Evolutionary conservation across 768 basidiomycete genomes (phyloP), one percentile per base, ranked within the genome.

Genomic region (Russula sp.): DNA sequence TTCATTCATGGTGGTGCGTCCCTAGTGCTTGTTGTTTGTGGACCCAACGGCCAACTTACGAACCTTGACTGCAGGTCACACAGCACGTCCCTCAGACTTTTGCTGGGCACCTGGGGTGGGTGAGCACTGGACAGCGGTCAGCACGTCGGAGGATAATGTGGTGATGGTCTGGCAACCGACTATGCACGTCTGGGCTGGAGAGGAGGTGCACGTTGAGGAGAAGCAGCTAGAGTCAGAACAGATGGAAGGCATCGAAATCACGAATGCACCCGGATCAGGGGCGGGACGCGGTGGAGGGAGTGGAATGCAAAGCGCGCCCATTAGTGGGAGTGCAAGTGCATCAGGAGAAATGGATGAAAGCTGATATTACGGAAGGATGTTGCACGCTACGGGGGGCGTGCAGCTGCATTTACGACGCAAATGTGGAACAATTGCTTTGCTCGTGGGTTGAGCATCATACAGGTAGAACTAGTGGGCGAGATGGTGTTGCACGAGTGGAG

Each of bases 101-200:
- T 89, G 87, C 69, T 98, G 97, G 97, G 93, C 89, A n/a, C 89
- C 91, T 3, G 87, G 84, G 14, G 77, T 81, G 66, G 77, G 77
- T 20, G 92, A 95, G 69, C 85, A 85, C 65, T 96, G 93, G 93
- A 93, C 88, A 7, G 79, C 87, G 0, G 79, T 86, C 6, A 93
- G 84, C 65, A 83, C 89, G n/a, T 96, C 95, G 0, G 96, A 98
- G 72, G 96, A 99, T 72, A 99, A 99, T 66, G 85, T 98, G 25
- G 81, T 93, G 46, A 95, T 96, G 91, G 84, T 96, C 6, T 99
- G 97, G 97, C 91, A 94, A 71, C 95, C 96, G 16, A 93, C 90
- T 18, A 89, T 92, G 82, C 88, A 92, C 22, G 86, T 98, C 36
- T 95, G 92, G 85, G 90, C 92, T 3, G 91, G 90, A 3, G 95